A percentile compares a stretch with the other conserved stretches of the same genome.
Evolutionary conservation across 257 asterid species (phyloP).

Genomic region (Orobanche coerulescens): DNA sequence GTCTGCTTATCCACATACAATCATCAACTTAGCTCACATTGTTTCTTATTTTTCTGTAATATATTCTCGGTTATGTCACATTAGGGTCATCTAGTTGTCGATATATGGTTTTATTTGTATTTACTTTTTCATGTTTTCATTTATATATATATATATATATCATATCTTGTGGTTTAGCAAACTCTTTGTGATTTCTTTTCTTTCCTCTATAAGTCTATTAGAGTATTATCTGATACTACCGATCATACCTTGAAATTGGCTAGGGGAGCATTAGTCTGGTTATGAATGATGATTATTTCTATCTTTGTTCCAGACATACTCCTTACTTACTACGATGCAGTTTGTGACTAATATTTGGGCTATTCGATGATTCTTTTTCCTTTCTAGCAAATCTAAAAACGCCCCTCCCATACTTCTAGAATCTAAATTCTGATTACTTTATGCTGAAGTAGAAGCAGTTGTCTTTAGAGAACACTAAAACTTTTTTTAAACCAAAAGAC

Average conservation of each 20-base stretch:
- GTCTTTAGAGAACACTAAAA: too few relatives aligned
- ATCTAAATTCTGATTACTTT: too few relatives aligned
- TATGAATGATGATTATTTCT: neutral
- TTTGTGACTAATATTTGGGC: neutral
- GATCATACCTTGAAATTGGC: neutral
- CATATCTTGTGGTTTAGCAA: neutral
- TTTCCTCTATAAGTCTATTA: neutral
- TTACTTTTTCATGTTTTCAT: neutral
- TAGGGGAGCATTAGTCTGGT: neutral
- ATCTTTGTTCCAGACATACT: neutral
- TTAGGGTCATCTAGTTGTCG: neutral
- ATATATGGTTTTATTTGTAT: neutral
- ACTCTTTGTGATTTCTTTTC: neutral
- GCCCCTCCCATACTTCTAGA: too few relatives aligned
- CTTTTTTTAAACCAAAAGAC: too few relatives aligned
- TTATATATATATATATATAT: neutral
- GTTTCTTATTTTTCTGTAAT: neutral
- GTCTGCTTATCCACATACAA: constrained; percentile 29
- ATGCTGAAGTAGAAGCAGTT: too few relatives aligned
- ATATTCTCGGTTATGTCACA: neutral
- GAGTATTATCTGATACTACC: neutral
- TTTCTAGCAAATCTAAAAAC: neutral
- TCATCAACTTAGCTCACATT: neutral
- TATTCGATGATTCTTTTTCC: neutral
- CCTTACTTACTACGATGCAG: neutral